Evolutionary conservation across 208 protist species (phyloP), one percentile per base, ranked within the genome.

Genomic region (Crithidia sp.): DNA sequence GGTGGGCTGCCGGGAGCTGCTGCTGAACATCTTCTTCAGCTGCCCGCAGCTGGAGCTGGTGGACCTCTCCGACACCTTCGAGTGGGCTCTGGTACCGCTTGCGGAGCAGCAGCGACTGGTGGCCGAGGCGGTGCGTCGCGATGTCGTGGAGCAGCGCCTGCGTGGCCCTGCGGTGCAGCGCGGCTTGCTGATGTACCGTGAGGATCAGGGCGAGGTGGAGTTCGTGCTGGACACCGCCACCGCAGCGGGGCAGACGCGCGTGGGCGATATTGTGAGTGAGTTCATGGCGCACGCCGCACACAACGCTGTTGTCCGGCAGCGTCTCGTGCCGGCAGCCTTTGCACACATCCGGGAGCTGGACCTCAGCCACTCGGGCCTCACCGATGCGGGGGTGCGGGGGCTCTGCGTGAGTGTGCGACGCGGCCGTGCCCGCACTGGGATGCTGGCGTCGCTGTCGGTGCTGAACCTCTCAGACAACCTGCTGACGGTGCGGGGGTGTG

Each of bases 11-110:
- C 85, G 87, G 19, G 86, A 91, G 59, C 68, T 95, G 69, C 82
- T 95, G 63, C 76, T 90, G 14, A 92, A 90, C 68, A 53, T 92
- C 40, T 89, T 95, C 64, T 91, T 92, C 69, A 84, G 81, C 71
- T 93, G 90, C 64, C 82, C 71, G 19, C 65, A 58, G 13, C 76
- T 96, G 9, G 70, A 73, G 3, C 40, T 81, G n/a, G 40, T 94
- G 12, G 83, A 94, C 71, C 17, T 96, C 12, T 87, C 83, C 14
- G 71, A 83, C 52, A 90, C 71, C 49, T 89, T 96, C 62, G 79
- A 91, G 65, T 40, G 10, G 60, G 39, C 63, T 2, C 58, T 87
- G 19, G 75, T 95, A 45, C 69, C 85, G 7, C 28, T 56, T 12
- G 67, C 60, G 44, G 68, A 76, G 39, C 50, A 71, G 45, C 66